Evolutionary conservation across 2,329 filamentous ascomycete species (phyloP).

Genomic region (Hypoxylon sp.): DNA sequence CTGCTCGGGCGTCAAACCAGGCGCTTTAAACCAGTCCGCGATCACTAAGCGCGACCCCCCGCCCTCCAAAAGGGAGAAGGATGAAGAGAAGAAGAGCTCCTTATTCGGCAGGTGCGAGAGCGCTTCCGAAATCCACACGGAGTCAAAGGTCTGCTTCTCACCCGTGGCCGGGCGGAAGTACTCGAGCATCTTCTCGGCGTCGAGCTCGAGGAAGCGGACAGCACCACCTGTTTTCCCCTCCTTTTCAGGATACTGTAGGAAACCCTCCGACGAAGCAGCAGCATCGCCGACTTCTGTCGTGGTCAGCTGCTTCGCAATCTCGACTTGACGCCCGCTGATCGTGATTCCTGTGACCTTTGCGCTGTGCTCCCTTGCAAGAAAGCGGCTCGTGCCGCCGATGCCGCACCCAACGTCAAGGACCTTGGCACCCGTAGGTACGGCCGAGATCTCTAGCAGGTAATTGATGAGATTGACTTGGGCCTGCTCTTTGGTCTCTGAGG

Average conservation of each 20-base stretch:
- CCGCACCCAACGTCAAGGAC: slow-evolving; percentile 74
- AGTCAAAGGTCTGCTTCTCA: slow-evolving; percentile 61
- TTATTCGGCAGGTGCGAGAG: slow-evolving; percentile 74
- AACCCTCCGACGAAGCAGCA: slow-evolving; percentile 4
- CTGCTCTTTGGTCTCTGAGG: slow-evolving; percentile 68
- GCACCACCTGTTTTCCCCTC: slow-evolving; percentile 50
- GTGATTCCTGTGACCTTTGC: slow-evolving; percentile 72
- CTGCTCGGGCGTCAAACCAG: slow-evolving; percentile 59
- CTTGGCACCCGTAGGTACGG: slow-evolving; percentile 55
- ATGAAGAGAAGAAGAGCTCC: slow-evolving; percentile 70
- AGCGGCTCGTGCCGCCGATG: slow-evolving; percentile 71
- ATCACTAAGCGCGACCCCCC: slow-evolving; percentile 64
- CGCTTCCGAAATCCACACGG: slow-evolving; percentile 74
- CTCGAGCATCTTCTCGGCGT: slow-evolving; percentile 72
- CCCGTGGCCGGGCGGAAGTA: slow-evolving; percentile 59
- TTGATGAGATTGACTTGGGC: slow-evolving; percentile 71
- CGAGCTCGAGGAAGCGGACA: slow-evolving; percentile 70
- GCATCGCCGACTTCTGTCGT: slow-evolving; percentile 50
- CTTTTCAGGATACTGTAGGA: slow-evolving; percentile 18
- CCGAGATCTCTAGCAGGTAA: slow-evolving; percentile 66
- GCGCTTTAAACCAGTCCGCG: slow-evolving; percentile 74
- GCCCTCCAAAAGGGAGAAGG: slow-evolving; percentile 62
- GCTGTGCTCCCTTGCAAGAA: slow-evolving; percentile 66
- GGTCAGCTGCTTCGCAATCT: slow-evolving; percentile 69
- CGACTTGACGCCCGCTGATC: slow-evolving; percentile 72